Evolutionary conservation across 2,329 filamentous ascomycete species (phyloP), one percentile per base, ranked within the genome.

Genomic region (Fusarium multiceps): DNA sequence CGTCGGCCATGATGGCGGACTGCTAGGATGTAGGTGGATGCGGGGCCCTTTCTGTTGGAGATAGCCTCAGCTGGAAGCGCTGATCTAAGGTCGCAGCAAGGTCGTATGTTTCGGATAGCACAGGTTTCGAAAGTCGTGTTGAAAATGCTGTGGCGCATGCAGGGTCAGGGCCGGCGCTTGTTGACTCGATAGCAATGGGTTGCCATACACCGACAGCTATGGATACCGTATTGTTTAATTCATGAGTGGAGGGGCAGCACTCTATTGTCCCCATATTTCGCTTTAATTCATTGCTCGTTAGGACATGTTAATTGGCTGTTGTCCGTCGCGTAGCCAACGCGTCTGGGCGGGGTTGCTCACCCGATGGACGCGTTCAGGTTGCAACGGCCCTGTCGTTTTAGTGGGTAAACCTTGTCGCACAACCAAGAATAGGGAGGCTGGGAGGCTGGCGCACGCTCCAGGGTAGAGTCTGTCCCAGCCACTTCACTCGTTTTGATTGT

Each of bases 1-100:
- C 75, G 76, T 84, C 83, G 37, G 82, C 78, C 84, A 86, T 86
- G 63, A 61, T 73, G 71, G 47, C 45, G 50, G 55, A 49, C 20
- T 51, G 34, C 23, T 56, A 37, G 42, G 50, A 28, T 41, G 23
- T 21, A 40, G 42, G n/a, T 28, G 18, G 34, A 32, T 42, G 49
- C 48, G 27, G 58, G 49, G 32, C 37, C 21, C 16, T 37, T 25
- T 51, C 42, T 45, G 43, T 32, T 63, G 48, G 49, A 45, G 42
- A 63, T 50, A 32, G 51, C 54, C 53, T 70, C 48, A 56, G 50
- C 43, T 65, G 40, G 45, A 69, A 65, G 65, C 65, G 65, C 66
- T 20, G 16, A 46, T 48, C n/a, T 49, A 49, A 42, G 58, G 65
- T 63, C 64, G 55, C 55, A 61, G 30, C 21, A 40, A 58, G 55